A percentile compares a stretch with the other conserved stretches of the same genome.
Evolutionary conservation across 129 eudicot species (phyloP).

Genomic region (Escallonia rubra): DNA sequence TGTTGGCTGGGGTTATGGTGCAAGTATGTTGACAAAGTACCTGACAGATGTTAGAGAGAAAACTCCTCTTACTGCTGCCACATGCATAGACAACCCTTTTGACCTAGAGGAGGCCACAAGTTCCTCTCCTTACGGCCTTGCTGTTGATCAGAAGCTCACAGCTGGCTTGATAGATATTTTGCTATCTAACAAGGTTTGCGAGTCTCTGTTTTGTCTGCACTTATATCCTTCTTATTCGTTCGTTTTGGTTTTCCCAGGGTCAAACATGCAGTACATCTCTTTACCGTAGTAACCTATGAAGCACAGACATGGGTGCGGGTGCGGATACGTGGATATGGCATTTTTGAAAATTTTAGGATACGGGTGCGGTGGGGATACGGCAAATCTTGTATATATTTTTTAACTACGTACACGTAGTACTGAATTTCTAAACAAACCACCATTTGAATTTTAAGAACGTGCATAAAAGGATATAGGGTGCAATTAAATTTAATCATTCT

Average conservation of each 20-base stretch:
- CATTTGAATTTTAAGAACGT: too few species aligned
- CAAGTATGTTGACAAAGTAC: slow-evolving; percentile 90
- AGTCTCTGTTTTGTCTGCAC: slow-evolving; percentile 2
- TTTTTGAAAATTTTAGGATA: too few species aligned
- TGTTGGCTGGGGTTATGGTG: slow-evolving; percentile 92
- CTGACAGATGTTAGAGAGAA: slow-evolving; percentile 73
- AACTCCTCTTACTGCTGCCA: slow-evolving; percentile 92
- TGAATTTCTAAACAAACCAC: too few species aligned
- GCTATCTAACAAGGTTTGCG: slow-evolving; percentile 61
- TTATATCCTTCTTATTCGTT: not conserved
- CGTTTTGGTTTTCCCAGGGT: not conserved
- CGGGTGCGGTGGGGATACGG: too few species aligned
- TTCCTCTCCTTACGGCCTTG: slow-evolving; percentile 24
- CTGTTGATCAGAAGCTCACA: slow-evolving; percentile 44
- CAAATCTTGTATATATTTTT: too few species aligned
- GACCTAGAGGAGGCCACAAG: slow-evolving; percentile 56
- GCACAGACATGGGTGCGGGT: too few species aligned
- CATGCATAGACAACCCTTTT: slow-evolving; percentile 88
- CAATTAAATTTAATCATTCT: too few species aligned
- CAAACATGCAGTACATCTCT: slow-evolving; percentile 2
- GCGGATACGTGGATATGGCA: too few species aligned
- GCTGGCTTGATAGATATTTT: slow-evolving; percentile 65
- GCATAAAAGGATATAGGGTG: too few species aligned
- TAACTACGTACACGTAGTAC: too few species aligned
- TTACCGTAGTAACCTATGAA: not conserved